Base-by-base conservation (phyloP, 805 yeast species). In the Yamadazyma phyllophila region DNA sequence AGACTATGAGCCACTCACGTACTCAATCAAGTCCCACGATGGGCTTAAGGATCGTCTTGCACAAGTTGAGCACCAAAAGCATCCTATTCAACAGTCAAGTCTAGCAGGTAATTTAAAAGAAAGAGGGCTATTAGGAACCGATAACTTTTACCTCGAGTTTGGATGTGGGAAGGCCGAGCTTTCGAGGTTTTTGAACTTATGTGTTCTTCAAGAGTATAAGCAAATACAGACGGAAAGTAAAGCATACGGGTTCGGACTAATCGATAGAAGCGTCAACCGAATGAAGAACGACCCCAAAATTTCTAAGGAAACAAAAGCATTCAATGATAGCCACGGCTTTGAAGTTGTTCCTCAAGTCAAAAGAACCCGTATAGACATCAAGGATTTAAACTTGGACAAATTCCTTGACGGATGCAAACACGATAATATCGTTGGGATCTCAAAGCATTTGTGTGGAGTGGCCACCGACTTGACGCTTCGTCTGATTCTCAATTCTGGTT, bases 141-240 rank as follows among this genome's bases (percentile, higher is more conserved):
- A 60, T 14, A 48, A 50, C 31, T 65, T 71, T 41, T 79, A 80
- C 58, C 60, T 85, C 26, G 97, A 90, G 63, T 89, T 88, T 69
- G 97, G 97, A 0, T 87, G 96, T 61, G 97, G 97, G 0, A 78
- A 91, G 51, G 96, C 88, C 1, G 97, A 91, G 59, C 72, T 90
- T 17, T 77, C 90, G 1, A 65, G 96, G 47, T 85, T 81, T 55
- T 66, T 87, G 10, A 73, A 70, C 58, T 44, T 59, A 15, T 69
- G 76, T 51, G 50, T 67, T 2, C 46, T 67, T 6, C 35, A 44
- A 24, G 44, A 40, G n/a, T 20, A 35, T 14, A 26, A 11, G 30
- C 13, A 15, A n/a, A 9, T 24, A 10, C 26, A 15, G 12, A 10
- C n/a, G 26, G 20, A n/a, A 2, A 26, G 12, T 26, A 20, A 34